Conservation (phyloP, 495 filamentous ascomycete species). For the Tuber magnatum region DNA sequence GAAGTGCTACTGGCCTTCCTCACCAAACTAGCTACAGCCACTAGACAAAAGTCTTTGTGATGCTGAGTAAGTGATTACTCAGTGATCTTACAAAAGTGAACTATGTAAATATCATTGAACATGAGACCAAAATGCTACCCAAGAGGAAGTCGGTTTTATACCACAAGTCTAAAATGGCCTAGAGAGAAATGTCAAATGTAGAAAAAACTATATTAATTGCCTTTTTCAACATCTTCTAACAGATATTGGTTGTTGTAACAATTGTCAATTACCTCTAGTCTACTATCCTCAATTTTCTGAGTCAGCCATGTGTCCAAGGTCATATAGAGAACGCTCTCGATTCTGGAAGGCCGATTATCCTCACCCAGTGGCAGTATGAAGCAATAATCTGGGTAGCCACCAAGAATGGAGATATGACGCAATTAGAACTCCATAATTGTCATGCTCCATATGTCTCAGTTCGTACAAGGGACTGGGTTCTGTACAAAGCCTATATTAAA, state of each 20-base stretch:
- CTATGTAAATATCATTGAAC: too few relatives aligned
- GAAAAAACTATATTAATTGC: constrained; percentile 14
- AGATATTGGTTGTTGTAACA: neutral
- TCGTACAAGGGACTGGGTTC: neutral
- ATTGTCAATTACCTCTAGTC: constrained; percentile 5
- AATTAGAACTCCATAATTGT: too few relatives aligned
- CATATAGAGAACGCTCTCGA: neutral
- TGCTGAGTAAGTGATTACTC: too few relatives aligned
- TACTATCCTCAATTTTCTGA: constrained; percentile 4
- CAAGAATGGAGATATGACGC: constrained; percentile 6
- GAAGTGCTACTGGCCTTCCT: too few relatives aligned
- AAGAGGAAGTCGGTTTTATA: too few relatives aligned
- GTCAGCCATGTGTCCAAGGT: too few relatives aligned
- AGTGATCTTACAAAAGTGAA: too few relatives aligned
- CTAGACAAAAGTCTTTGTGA: too few relatives aligned
- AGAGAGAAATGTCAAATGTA: constrained; percentile 1
- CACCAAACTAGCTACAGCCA: too few relatives aligned
- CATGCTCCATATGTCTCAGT: constrained; percentile 5
- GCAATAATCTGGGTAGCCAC: neutral
- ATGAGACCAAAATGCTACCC: too few relatives aligned
- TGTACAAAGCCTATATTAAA: constrained; percentile 1
- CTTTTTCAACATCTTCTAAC: constrained; percentile 2
- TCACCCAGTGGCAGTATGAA: too few relatives aligned
- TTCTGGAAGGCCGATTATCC: too few relatives aligned
- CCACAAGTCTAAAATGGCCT: constrained; percentile 9